Base-by-base conservation (phyloP, 108 stramenopile genomes). In the Skeletonema menzelii region DNA sequence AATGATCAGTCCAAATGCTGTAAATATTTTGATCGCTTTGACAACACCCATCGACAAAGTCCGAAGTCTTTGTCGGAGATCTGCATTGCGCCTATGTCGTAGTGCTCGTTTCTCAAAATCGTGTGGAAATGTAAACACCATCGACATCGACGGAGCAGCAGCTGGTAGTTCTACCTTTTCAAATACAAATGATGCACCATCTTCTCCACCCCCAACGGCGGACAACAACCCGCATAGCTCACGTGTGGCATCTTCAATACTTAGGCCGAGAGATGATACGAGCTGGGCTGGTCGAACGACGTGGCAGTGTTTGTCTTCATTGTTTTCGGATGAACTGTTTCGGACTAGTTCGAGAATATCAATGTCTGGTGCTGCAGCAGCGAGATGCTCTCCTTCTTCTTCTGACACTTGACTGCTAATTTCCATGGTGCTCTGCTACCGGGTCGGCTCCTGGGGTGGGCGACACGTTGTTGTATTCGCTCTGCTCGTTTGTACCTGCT, bases 1-100 rank as follows among this genome's bases (percentile, higher is more conserved):
- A 14, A 95, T 60, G 27, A 95, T 90, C 42, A 95, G 69, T 7
- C 91, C 91, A 84, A 95, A 95, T 0, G 91, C 91, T 14, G 88
- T 89, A 24, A 91, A 26, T 13, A 90, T 66, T 63, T 92, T 89
- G 55, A 86, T 14, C 15, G 75, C 65, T 40, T 87, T 90, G 17
- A 85, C 47, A 13, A 75, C 4, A 1, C 83, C 63, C 10, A 67
- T 15, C 11, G 65, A 20, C 17, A 80, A 10, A 1, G 22, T 58
- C 20, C 14, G 30, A 2, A 91, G 49, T 6, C 65, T 35, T 32
- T 82, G 60, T 30, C 76, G 57, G 27, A 70, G 77, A 61, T 85
- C 80, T 60, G 86, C 59, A 7, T 53, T 63, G 7, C 85, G 80
- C 55, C 83, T 65, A 34, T 70, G 28, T 0, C 70, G 56, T 24